These are phyloP conservation scores for Heimioporus sp. DNA, from an alignment of 768 basidiomycete species.

Conservation along the genomic window DNA sequence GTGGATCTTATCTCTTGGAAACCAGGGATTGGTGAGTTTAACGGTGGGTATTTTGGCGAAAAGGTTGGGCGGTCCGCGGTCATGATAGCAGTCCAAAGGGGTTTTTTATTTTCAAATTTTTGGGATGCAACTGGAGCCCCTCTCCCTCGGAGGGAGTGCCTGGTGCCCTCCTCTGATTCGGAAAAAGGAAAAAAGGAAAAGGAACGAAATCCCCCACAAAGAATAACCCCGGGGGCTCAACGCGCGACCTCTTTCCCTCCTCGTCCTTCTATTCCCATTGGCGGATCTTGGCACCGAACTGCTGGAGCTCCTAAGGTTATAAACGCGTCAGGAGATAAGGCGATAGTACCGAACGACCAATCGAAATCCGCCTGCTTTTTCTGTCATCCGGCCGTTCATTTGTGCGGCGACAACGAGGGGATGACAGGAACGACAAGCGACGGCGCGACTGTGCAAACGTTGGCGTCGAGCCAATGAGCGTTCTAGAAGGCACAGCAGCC, in stretches of 20 bases:
- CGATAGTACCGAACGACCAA: slow-evolving; percentile 9
- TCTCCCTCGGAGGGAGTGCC: neutral
- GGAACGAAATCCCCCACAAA: neutral
- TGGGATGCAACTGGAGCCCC: slow-evolving; percentile 7
- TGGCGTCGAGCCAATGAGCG: neutral
- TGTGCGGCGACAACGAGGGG: slow-evolving; percentile 16
- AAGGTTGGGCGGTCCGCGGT: slow-evolving; percentile 36
- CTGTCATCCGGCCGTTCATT: slow-evolving; percentile 1
- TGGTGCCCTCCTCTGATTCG: too few species aligned
- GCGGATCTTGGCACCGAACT: neutral
- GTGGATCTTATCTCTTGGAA: slow-evolving; percentile 45
- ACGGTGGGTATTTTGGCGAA: slow-evolving; percentile 40
- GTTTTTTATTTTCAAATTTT: neutral
- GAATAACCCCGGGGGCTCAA: neutral
- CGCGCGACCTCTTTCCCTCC: neutral
- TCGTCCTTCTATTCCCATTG: neutral
- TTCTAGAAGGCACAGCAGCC: neutral
- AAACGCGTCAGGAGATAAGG: slow-evolving; percentile 20
- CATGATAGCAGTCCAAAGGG: neutral
- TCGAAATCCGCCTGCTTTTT: slow-evolving; percentile 1
- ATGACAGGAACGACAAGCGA: neutral
- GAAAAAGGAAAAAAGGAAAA: too few species aligned
- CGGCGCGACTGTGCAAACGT: neutral
- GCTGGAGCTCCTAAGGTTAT: neutral
- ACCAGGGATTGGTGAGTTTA: too few species aligned